These are phyloP conservation scores for Boletellus sp. DNA, from an alignment of 768 basidiomycete genomes.

Conservation along the genomic window DNA sequence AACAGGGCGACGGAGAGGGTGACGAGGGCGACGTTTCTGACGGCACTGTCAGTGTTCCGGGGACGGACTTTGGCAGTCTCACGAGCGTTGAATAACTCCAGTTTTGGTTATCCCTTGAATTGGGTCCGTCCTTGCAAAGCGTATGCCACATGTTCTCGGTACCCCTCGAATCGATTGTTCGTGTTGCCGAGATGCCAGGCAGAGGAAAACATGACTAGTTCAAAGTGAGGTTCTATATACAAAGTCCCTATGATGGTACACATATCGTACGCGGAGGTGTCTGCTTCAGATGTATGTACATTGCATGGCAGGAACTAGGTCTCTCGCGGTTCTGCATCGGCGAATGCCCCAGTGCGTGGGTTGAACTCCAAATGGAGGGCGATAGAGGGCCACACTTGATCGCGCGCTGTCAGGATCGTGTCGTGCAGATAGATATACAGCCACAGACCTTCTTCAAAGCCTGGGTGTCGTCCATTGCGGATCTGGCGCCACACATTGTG, in stretches of 20 bases:
- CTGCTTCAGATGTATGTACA: conserved; percentile 4
- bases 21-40: conserved; percentile 35
- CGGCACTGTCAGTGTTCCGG: conserved; percentile 38
- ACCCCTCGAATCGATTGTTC: not conserved
- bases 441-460: conserved; percentile 76
- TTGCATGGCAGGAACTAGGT: conserved; percentile 3
- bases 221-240: conserved; percentile 1
- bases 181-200: not conserved
- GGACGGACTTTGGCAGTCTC: conserved; percentile 45
- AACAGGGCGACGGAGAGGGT: conserved; percentile 6
- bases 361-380: conserved; percentile 60
- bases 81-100: conserved; percentile 45
- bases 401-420: conserved; percentile 8
- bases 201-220: not conserved
- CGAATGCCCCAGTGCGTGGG: conserved; percentile 31
- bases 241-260: conserved; percentile 6
- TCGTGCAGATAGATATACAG: not conserved
- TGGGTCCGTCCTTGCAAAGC: conserved; percentile 1
- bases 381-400: conserved; percentile 64
- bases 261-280: conserved; percentile 6
- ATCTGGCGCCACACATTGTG: conserved; percentile 83
- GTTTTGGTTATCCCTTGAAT: not conserved
- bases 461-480: conserved; percentile 75
- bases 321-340: conserved; percentile 21
- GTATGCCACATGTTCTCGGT: not conserved